Evolutionary conservation across 148 eudicot species (phyloP).

Genomic region (Vaccinium macrocarpon): DNA sequence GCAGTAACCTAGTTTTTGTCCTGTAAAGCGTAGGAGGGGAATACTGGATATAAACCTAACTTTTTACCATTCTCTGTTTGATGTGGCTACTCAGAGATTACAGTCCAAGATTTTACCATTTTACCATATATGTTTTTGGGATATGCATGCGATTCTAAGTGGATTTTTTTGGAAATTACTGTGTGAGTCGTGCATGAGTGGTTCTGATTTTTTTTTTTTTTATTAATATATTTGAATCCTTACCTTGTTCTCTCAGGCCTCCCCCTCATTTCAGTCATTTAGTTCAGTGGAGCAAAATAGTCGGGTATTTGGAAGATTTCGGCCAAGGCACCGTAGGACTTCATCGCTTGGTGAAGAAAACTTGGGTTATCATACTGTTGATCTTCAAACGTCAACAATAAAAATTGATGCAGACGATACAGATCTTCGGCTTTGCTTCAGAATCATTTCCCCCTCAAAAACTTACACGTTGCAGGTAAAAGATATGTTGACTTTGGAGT

Average conservation of each 20-base stretch:
- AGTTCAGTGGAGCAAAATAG: conserved; percentile 47
- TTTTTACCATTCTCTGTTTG: background rate
- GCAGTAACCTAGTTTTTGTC: background rate
- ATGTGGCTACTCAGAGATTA: background rate
- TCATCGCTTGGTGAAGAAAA: conserved; percentile 69
- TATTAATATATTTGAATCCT: conserved; percentile 2
- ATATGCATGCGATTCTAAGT: background rate
- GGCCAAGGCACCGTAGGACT: conserved; percentile 56
- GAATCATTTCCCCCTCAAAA: conserved; percentile 87
- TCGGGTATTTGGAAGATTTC: conserved; percentile 85
- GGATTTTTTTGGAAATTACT: background rate
- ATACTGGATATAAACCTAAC: background rate
- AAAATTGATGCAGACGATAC: conserved; percentile 89
- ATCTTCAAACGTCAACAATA: conserved; percentile 81
- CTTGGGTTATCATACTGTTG: conserved; percentile 64
- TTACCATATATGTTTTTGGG: background rate
- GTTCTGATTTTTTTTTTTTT: background rate
- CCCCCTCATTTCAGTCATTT: conserved; percentile 46
- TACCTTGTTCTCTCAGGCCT: conserved; percentile 43
- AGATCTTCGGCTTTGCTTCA: conserved; percentile 87
- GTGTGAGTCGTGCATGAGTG: background rate
- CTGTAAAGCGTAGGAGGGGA: background rate
- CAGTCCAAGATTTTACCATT: background rate
- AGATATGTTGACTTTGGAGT: background rate
- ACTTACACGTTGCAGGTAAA: conserved; percentile 86